A percentile compares a stretch with the other conserved stretches of the same genome.
Conservation (phyloP, 768 basidiomycete species). For the Boletellus ananiceps region DNA sequence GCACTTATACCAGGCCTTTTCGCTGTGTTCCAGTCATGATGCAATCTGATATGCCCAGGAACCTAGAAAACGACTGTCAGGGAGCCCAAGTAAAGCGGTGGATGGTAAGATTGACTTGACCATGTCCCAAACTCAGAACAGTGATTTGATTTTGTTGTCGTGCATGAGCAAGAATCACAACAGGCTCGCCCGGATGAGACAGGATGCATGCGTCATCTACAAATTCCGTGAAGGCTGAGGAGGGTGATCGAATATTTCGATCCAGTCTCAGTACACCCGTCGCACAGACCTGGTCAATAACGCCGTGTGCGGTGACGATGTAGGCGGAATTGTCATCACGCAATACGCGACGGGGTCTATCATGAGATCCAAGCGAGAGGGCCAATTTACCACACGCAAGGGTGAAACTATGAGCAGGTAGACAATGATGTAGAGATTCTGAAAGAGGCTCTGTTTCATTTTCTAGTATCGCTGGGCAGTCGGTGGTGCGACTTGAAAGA, state of each 20-base stretch:
- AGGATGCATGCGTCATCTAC: conserved; percentile 44
- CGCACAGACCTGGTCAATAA: conserved; percentile 29
- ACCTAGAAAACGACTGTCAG: conserved; percentile 10
- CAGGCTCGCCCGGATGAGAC: conserved; percentile 16
- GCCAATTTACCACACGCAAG: neutral
- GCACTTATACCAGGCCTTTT: conserved; percentile 42
- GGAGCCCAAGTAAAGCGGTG: neutral
- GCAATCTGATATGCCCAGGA: conserved; percentile 10
- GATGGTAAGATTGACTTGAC: conserved; percentile 21
- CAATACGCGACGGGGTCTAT: conserved; percentile 40
- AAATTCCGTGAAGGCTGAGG: conserved; percentile 24
- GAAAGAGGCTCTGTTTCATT: neutral
- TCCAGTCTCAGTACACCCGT: conserved; percentile 14
- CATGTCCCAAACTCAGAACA: conserved; percentile 13
- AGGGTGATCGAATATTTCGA: conserved; percentile 18
- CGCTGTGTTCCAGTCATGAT: conserved; percentile 29
- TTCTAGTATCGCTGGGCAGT: neutral
- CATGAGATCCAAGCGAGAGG: conserved; percentile 28
- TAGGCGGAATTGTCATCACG: conserved; percentile 12
- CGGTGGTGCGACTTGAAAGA: neutral
- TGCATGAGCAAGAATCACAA: conserved; percentile 37
- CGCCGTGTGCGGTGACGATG: conserved; percentile 39
- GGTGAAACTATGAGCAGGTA: neutral
- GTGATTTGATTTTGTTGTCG: conserved; percentile 35
- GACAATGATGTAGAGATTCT: neutral